Evolutionary conservation across 176 grass and related monocot species (phyloP).

Genomic region (Eragrostis curvula): DNA sequence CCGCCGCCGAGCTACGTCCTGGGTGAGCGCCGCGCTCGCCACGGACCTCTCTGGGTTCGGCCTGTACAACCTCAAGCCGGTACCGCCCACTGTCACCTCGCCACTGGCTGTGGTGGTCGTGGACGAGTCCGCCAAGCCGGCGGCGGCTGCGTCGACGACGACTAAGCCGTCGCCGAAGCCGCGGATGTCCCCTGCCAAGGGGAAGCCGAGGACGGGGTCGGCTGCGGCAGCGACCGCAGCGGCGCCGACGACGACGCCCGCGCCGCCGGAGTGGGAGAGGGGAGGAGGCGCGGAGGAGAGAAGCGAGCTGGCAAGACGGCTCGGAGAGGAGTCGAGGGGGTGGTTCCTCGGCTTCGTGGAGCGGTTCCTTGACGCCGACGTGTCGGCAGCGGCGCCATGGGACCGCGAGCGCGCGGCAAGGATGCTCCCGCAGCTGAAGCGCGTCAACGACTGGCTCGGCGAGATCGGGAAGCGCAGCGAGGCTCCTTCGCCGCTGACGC

Average conservation of each 20-base stretch:
- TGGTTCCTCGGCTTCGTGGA: conserved; percentile 98
- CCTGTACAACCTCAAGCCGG: conserved; percentile 63
- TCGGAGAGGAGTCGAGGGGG: conserved; percentile 69
- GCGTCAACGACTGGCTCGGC: conserved; percentile 80
- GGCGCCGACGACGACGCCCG: conserved; percentile 12
- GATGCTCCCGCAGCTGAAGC: conserved; percentile 82
- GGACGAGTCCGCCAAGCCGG: conserved; percentile 40
- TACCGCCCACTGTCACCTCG: conserved; percentile 32
- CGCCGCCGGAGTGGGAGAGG: conserved; percentile 65
- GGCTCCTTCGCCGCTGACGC: background rate
- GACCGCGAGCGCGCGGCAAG: conserved; percentile 66
- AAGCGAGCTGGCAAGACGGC: conserved; percentile 66
- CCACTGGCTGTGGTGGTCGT: conserved; percentile 57
- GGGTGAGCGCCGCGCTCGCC: conserved; percentile 80
- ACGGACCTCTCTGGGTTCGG: conserved; percentile 75
- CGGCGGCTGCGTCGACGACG: background rate
- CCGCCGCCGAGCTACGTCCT: conserved; percentile 55
- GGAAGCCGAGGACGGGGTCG: conserved; percentile 43
- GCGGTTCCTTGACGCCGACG: conserved; percentile 87
- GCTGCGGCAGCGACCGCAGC: background rate
- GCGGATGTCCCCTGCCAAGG: conserved; percentile 51
- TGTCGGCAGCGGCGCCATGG: conserved; percentile 47
- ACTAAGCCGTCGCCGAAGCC: conserved; percentile 50
- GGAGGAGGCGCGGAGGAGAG: conserved; percentile 75
- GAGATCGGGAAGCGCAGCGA: conserved; percentile 40